Evolutionary conservation across 495 filamentous ascomycete species (phyloP), one percentile per base, ranked within the genome.

Genomic region (Parachaetomium inaequale): DNA sequence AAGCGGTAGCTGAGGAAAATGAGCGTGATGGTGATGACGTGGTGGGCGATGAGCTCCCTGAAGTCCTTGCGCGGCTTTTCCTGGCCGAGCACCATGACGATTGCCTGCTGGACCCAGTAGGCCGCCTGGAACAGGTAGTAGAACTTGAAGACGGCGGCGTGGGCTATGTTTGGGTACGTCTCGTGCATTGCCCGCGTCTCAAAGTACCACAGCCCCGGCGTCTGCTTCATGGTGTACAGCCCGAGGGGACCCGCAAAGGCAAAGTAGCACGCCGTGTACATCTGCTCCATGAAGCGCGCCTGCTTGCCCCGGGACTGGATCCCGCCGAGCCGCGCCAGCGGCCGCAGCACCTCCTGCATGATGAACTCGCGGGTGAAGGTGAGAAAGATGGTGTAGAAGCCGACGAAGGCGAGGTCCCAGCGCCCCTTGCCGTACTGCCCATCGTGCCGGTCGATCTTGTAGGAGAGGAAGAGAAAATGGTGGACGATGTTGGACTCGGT

Each of bases 21-120:
- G 57, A 98, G 81, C 15, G 86, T 79, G 56, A 98, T 72, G 14
- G 91, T 95, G 67, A 98, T 89, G 65, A 98, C 88, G 70, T 98
- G 94, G 72, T 98, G 94, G 38, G 85, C 86, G 28, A 98, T 91
- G 53, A 98, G 82, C 80, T 98, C 94, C 76, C 88, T 92, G 75
- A 92, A 98, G 70, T 98, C 94, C 78, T 96, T 97, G 12, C 94
- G 81, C 19, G 89, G 93, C 79, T 96, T 95, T 81, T 98, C 94
- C 75, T 96, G 83, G 74, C 89, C 88, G 55, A 98, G 79, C 61
- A 91, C 61, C 53, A 97, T 79, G 19, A 98, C 94, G 61, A 98
- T 89, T n/a, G 87, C 89, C 78, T 98, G 94, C 79, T 98, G 95
- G 5, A 87, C 83, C 94, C 94, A 98, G 78, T 96, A 98, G 59